Conservation (phyloP, 129 eudicot genomes). For the Saussurea involucrata region DNA sequence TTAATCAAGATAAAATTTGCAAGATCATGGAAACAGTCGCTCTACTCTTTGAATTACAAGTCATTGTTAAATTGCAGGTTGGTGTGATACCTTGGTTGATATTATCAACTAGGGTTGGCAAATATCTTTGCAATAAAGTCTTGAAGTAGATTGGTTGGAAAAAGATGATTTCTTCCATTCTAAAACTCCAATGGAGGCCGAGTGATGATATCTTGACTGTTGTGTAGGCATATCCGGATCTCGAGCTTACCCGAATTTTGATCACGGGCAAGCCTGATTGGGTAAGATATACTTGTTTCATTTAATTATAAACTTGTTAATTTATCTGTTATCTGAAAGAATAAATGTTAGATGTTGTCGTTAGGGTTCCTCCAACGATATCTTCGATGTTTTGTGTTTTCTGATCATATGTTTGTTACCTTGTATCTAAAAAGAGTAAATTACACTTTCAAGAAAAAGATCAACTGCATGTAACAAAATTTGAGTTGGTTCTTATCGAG, state of each 20-base stretch:
- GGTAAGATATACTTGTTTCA: not conserved
- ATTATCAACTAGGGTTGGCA: constrained; percentile 70
- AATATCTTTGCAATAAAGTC: constrained; percentile 46
- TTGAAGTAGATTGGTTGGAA: constrained; percentile 23
- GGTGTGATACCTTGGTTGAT: constrained; percentile 85
- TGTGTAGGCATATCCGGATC: not conserved
- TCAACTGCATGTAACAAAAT: too few relatives aligned
- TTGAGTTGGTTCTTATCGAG: too few relatives aligned
- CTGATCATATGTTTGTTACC: not conserved
- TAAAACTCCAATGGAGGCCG: not conserved
- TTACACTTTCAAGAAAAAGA: too few relatives aligned
- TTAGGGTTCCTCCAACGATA: not conserved
- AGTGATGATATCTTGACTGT: not conserved
- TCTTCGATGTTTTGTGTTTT: not conserved
- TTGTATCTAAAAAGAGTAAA: not conserved
- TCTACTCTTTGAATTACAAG: not conserved
- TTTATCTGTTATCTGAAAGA: not conserved
- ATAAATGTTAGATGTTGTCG: not conserved
- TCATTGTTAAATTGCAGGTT: constrained; percentile 44
- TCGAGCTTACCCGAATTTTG: not conserved
- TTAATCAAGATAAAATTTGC: not conserved
- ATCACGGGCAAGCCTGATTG: not conserved
- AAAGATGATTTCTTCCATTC: not conserved
- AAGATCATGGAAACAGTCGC: too few relatives aligned
- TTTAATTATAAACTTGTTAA: not conserved